Evolutionary conservation across 768 basidiomycete genomes (phyloP).

Genomic region (Suillus cothurnatus): DNA sequence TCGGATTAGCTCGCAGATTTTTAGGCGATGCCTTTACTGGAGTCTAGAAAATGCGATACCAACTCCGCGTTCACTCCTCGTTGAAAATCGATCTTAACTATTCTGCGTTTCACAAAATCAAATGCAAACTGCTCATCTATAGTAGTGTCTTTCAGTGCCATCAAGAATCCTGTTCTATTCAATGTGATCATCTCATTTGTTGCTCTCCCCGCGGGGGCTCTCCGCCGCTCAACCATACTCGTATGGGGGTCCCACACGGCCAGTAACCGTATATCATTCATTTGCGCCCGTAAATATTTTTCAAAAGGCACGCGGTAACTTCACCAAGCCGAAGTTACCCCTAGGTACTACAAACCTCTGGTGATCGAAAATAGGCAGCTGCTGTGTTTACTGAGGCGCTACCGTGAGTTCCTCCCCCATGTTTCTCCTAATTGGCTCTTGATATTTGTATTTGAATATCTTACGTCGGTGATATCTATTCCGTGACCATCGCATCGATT

Average conservation of each 20-base stretch:
- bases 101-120: slow-evolving; percentile 5
- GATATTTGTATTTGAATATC: neutral
- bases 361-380: neutral
- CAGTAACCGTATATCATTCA: slow-evolving; percentile 1
- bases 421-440: neutral
- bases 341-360: neutral
- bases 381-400: neutral
- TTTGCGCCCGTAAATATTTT: neutral
- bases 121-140: neutral
- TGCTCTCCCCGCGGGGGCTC: slow-evolving; percentile 6
- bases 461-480: slow-evolving; percentile 2
- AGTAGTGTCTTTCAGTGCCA: neutral
- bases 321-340: neutral
- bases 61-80: too few relatives aligned
- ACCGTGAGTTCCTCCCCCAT: neutral
- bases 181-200: neutral
- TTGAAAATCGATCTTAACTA: neutral
- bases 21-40: neutral
- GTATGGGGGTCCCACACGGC: slow-evolving; percentile 1
- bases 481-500: neutral
- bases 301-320: neutral
- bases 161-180: neutral
- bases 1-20: neutral
- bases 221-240: too few relatives aligned
- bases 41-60: neutral